Conservation (phyloP, 2,329 filamentous ascomycete species). For the Epichloe gansuensis region DNA sequence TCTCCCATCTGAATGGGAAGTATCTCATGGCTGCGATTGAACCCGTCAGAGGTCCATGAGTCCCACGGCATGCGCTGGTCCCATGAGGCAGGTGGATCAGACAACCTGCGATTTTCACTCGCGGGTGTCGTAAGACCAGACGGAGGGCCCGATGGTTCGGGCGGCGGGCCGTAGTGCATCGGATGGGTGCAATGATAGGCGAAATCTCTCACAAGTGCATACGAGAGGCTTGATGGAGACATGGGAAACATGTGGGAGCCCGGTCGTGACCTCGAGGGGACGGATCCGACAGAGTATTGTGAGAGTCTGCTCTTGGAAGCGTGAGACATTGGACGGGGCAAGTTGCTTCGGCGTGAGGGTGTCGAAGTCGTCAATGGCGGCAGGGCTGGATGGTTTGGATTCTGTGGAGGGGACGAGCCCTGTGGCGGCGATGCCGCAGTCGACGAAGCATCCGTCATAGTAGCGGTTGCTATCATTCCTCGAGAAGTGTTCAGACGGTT, state of each 20-base stretch:
- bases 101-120: slow-evolving; percentile 69
- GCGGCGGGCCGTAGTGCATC: slow-evolving; percentile 86
- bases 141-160: slow-evolving; percentile 53
- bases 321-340: slow-evolving; percentile 57
- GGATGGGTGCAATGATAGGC: slow-evolving; percentile 75
- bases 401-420: slow-evolving; percentile 31
- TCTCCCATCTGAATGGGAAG: slow-evolving; percentile 76
- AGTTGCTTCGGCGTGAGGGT: slow-evolving; percentile 43
- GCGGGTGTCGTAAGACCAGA: slow-evolving; percentile 76
- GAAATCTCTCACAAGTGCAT: slow-evolving; percentile 90
- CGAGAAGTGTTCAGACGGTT: background rate
- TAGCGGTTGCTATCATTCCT: slow-evolving; percentile 30
- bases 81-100: slow-evolving; percentile 67
- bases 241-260: slow-evolving; percentile 69
- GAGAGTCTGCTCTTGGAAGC: slow-evolving; percentile 72
- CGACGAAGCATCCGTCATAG: slow-evolving; percentile 45
- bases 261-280: slow-evolving; percentile 59
- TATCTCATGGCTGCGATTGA: slow-evolving; percentile 55
- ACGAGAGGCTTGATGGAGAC: slow-evolving; percentile 74
- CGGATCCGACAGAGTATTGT: slow-evolving; percentile 65
- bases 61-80: slow-evolving; percentile 54
- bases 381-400: slow-evolving; percentile 40
- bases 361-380: slow-evolving; percentile 46
- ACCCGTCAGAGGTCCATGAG: slow-evolving; percentile 38
- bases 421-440: slow-evolving; percentile 40